phyloP scores from a whole-genome alignment of 1,284 basidiomycete genomes.

The Lignosus rhinocerotis region DNA sequence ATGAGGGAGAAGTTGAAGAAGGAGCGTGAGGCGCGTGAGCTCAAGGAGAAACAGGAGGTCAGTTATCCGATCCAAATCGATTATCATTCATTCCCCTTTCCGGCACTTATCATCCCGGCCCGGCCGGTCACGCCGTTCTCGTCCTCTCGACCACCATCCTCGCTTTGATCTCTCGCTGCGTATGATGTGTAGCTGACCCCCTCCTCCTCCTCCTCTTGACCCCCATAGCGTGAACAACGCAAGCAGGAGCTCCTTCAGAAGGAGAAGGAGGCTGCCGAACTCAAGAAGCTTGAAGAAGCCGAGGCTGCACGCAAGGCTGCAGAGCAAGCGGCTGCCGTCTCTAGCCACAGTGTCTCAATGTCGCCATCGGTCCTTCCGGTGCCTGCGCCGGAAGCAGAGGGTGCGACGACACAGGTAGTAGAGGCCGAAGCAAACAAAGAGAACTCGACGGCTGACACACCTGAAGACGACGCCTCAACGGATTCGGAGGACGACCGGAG shows the following conservation, averaged over 20 bases:
- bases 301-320: constrained; percentile 42
- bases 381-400: background rate
- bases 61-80: constrained; percentile 35
- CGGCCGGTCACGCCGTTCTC: constrained; percentile 3
- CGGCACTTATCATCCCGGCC: background rate
- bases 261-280: constrained; percentile 40
- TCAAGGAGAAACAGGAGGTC: constrained; percentile 64
- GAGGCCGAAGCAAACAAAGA: constrained; percentile 24
- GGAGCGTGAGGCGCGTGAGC: constrained; percentile 68
- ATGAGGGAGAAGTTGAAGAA: constrained; percentile 67
- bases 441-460: constrained; percentile 28
- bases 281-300: constrained; percentile 34
- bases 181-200: background rate
- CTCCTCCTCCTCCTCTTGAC: background rate
- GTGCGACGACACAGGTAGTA: background rate
- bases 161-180: constrained; percentile 2
- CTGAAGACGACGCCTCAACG: constrained; percentile 30
- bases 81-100: constrained; percentile 22
- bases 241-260: constrained; percentile 49
- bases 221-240: constrained; percentile 56
- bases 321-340: constrained; percentile 28
- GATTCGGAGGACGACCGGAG: constrained; percentile 28
- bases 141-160: constrained; percentile 10
- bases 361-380: background rate
- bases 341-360: background rate